Conservation (phyloP, 2,329 filamentous ascomycete genomes). For the Colletotrichum orbiculare region DNA sequence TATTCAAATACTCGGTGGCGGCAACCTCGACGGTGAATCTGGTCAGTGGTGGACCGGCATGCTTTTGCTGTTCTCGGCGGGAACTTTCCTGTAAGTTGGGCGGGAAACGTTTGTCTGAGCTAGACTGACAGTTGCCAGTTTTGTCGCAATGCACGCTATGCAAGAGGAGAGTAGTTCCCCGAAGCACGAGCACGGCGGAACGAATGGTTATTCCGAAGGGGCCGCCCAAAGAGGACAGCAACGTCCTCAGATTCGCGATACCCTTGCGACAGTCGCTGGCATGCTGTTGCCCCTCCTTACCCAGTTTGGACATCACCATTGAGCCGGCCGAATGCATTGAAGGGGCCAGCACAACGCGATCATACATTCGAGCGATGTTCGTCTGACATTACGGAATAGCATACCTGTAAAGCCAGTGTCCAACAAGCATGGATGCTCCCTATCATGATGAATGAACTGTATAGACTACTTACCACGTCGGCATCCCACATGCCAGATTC, state of each 20-base stretch:
- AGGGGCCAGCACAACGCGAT: neutral
- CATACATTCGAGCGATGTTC: neutral
- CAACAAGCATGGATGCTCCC: no score
- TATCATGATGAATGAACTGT: constrained; percentile 33
- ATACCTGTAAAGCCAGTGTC: no score
- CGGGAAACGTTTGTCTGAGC: neutral
- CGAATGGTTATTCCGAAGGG: constrained; percentile 63
- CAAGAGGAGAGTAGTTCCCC: constrained; percentile 74
- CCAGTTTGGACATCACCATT: constrained; percentile 81
- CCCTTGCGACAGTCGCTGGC: constrained; percentile 75
- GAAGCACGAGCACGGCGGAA: constrained; percentile 61
- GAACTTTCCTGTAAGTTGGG: constrained; percentile 86
- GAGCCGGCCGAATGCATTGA: neutral
- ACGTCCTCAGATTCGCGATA: constrained; percentile 74
- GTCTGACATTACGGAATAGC: no score
- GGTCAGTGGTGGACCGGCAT: constrained; percentile 92
- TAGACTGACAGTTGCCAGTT: constrained; percentile 61
- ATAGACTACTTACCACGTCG: constrained; percentile 16
- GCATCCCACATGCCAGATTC: constrained; percentile 8
- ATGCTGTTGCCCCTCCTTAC: constrained; percentile 84
- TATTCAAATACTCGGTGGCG: constrained; percentile 77
- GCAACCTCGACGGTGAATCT: constrained; percentile 65
- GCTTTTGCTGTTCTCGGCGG: constrained; percentile 92
- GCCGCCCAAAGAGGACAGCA: constrained; percentile 61
- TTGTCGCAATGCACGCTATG: constrained; percentile 99